These are phyloP conservation scores for Quaeritorhiza haematococci DNA, from an alignment of 371 early-diverging fungal species.

Conservation along the genomic window DNA sequence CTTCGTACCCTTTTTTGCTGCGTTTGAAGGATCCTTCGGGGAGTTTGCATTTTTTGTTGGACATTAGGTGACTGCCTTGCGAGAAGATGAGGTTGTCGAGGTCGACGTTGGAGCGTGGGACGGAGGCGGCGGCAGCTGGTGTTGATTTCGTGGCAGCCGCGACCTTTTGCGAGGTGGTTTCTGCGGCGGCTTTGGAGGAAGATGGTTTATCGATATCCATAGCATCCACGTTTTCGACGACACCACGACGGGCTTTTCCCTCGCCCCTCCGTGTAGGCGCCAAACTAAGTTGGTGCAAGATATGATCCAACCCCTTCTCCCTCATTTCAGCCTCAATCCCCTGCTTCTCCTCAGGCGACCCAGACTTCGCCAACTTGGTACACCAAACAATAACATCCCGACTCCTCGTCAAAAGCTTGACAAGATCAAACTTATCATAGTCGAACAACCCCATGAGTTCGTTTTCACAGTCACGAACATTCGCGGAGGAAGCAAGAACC, in stretches of 20 bases:
- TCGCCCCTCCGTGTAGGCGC: slow-evolving; percentile 31
- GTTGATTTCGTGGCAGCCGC: slow-evolving; percentile 20
- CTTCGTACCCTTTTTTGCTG: slow-evolving; percentile 93
- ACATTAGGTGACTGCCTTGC: slow-evolving; percentile 93
- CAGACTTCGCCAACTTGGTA: slow-evolving; percentile 76
- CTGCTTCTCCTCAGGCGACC: slow-evolving; percentile 41
- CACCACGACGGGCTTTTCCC: slow-evolving; percentile 54
- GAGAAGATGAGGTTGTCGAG: slow-evolving; percentile 78
- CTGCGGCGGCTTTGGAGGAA: background rate
- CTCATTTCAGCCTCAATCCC: slow-evolving; percentile 66
- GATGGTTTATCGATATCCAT: slow-evolving; percentile 60
- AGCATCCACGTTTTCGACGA: slow-evolving; percentile 62
- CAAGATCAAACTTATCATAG: slow-evolving; percentile 89
- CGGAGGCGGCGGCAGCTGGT: background rate
- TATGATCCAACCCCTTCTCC: slow-evolving; percentile 59
- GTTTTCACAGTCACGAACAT: slow-evolving; percentile 86
- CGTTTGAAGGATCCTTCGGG: slow-evolving; percentile 93
- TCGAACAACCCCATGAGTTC: slow-evolving; percentile 89
- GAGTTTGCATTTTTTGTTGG: slow-evolving; percentile 88
- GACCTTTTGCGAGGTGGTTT: slow-evolving; percentile 1
- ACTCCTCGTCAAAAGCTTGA: slow-evolving; percentile 79
- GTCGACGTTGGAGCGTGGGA: slow-evolving; percentile 49
- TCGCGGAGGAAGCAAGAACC: slow-evolving; percentile 62
- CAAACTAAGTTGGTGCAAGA: slow-evolving; percentile 62
- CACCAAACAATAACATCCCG: slow-evolving; percentile 89